Evolutionary conservation across 2,329 filamentous ascomycete species (phyloP).

Genomic region (Purpureocillium takamizusanense): DNA sequence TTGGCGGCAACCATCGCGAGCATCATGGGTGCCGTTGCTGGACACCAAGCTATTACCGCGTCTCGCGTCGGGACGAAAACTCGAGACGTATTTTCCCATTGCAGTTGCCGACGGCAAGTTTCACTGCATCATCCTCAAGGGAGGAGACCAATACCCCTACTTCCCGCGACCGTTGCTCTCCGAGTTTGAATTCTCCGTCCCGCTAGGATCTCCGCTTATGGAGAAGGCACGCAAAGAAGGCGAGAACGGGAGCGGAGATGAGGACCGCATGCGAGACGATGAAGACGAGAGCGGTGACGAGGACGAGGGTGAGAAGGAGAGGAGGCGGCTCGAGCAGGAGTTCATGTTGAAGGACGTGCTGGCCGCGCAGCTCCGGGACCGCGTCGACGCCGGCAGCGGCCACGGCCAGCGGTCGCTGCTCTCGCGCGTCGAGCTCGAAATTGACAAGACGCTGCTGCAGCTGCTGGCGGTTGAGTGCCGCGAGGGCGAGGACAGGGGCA

Average conservation of each 20-base stretch:
- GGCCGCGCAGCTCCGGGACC: slow-evolving; percentile 66
- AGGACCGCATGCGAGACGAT: slow-evolving; percentile 7
- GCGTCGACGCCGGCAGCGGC: slow-evolving; percentile 51
- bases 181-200: slow-evolving; percentile 88
- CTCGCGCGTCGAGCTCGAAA: slow-evolving; percentile 65
- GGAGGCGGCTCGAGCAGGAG: slow-evolving; percentile 64
- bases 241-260: slow-evolving; percentile 22
- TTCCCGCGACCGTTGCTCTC: slow-evolving; percentile 83
- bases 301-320: slow-evolving; percentile 32
- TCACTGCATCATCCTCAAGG: slow-evolving; percentile 98
- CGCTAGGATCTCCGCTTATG: slow-evolving; percentile 50
- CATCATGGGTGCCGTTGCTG: slow-evolving; percentile 83
- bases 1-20: slow-evolving; percentile 80
- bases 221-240: slow-evolving; percentile 24
- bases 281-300: slow-evolving; percentile 5
- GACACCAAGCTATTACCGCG: slow-evolving; percentile 81
- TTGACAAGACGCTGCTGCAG: slow-evolving; percentile 86
- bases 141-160: slow-evolving; percentile 84
- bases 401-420: slow-evolving; percentile 59
- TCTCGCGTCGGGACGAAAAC: slow-evolving; percentile 73
- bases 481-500: slow-evolving; percentile 84
- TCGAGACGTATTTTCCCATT: slow-evolving; percentile 90
- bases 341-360: slow-evolving; percentile 69
- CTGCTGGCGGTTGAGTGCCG: slow-evolving; percentile 84
- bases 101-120: slow-evolving; percentile 87